Evolutionary conservation across 345 rosid genomes (phyloP).

Genomic region (Pugionium cornutum): DNA sequence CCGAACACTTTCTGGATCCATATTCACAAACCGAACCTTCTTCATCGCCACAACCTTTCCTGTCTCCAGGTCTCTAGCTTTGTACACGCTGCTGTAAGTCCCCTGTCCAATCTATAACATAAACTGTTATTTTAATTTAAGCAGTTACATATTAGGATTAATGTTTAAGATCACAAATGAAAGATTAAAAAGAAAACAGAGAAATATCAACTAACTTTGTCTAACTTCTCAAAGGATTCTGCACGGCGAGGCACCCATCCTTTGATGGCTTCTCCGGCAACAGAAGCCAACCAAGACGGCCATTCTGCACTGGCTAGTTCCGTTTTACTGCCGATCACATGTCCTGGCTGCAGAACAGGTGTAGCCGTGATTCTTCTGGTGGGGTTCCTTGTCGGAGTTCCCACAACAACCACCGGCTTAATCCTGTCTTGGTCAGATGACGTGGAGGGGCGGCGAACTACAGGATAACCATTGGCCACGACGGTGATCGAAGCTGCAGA

Average conservation of each 20-base stretch:
- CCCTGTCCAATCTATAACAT: no score
- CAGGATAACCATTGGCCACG: slow-evolving; percentile 30
- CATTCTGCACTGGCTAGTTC: slow-evolving; percentile 26
- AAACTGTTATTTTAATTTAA: no score
- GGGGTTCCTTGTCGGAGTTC: slow-evolving; percentile 26
- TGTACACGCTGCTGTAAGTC: no score
- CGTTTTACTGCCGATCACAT: slow-evolving; percentile 10
- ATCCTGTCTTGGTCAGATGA: slow-evolving; percentile 26
- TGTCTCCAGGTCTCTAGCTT: no score
- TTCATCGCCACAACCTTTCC: no score
- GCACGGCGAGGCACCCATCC: slow-evolving; percentile 44
- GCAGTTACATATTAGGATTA: no score
- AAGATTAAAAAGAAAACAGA: no score
- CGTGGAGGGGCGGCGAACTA: slow-evolving; percentile 34
- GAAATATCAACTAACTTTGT: slow-evolving; percentile 28
- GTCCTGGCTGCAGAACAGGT: slow-evolving; percentile 15
- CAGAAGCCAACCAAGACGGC: slow-evolving; percentile 43
- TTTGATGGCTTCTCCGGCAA: slow-evolving; percentile 41
- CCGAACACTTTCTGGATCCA: no score
- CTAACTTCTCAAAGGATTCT: slow-evolving; percentile 41
- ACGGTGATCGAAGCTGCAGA: slow-evolving; percentile 36
- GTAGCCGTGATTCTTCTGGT: slow-evolving; percentile 28
- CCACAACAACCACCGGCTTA: slow-evolving; percentile 22
- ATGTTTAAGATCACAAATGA: no score
- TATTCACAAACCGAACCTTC: no score